Evolutionary conservation across 2,329 filamentous ascomycete species (phyloP), one percentile per base, ranked within the genome.

Genomic region (Tolypocladium sp.): DNA sequence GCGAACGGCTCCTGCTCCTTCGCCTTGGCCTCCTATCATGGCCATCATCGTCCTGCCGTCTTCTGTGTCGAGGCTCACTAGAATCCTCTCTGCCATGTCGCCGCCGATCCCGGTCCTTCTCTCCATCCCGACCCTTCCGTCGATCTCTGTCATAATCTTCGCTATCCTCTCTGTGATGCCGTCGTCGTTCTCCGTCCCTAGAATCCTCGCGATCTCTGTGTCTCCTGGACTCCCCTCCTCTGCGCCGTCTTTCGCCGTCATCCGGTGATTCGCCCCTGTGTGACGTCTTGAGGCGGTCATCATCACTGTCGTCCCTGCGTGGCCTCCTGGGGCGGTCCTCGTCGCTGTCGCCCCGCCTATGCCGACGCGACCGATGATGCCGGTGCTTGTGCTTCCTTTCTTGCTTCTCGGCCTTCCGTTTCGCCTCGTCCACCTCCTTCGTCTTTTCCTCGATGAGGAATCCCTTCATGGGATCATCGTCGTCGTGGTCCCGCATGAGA

Each of bases 391-490:
- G 77, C 67, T 73, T 80, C 58, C 74, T 72, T 60, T 78, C 75
- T 64, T 74, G 79, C 66, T 77, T 81, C 17, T 81, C 77, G 59
- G 78, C 65, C 69, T 74, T 68, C 73, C 81, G 79, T 78, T 65
- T 74, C 3, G 91, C 92, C 60, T 83, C 82, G 58, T 89, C 85
- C 15, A 96, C 83, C 71, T 96, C 91, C 70, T 91, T 91, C 74
- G 90, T 92, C 81, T 97, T 97, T 74, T 96, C 89, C 63, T 93
- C 84, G 57, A 97, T 86, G 63, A 97, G 71, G 67, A 90, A 97
- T 42, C 85, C 86, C 74, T 96, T 97, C 94, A 99, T 99, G 0
- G 94, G 94, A 71, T 99, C 94, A 62, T 97, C 93, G 30, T 97
- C 92, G 64, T 97, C 94, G 63, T 95, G 89, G 20, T 93, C 87